Evolutionary conservation across 495 filamentous ascomycete species (phyloP), one percentile per base, ranked within the genome.

Genomic region (Usnea hakonensis): DNA sequence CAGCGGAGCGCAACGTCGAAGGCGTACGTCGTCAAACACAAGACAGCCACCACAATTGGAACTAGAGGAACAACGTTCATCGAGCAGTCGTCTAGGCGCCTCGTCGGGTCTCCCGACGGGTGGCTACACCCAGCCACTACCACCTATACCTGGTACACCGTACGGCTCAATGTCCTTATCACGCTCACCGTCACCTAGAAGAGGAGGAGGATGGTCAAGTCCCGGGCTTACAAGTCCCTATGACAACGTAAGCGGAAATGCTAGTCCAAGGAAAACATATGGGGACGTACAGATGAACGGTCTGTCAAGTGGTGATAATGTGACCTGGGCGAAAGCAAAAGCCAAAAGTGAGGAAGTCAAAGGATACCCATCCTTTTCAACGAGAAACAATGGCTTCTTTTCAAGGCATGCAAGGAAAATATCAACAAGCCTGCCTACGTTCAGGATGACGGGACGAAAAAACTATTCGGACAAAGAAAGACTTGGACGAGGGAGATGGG

Each of bases 121-220:
- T 65, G 66, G 64, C 57, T 64, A 55, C 54, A 52, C 63, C 67
- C 66, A 70, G 57, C 64, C 68, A 48, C 57, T 70, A 40, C 61
- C 66, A 7, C 43, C 68, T 19, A 68, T 70, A 37, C 68, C 68
- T 58, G 66, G 63, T 33, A 70, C 68, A 40, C 68, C 68, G 10
- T 33, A 61, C 23, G 46, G 37, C 5, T 40, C 58, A 65, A 95
- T 95, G 91, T 89, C 90, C 66, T 74, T 91, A 60, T 91, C 90
- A 58, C 84, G 89, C 74, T 93, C 90, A 68, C 90, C 90, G 53
- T 93, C 89, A 55, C 90, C 90, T 63, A 81, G 83, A 59, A 84
- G 82, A 64, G 88, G 87, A 66, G 90, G 88, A 69, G 90, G 90
- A 66, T 95, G 91, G 91, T 84, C 89, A 61, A 93, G 86, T 74